Evolutionary conservation across 345 rosid species (phyloP), one percentile per base, ranked within the genome.

Genomic region (Luvunga scandens): DNA sequence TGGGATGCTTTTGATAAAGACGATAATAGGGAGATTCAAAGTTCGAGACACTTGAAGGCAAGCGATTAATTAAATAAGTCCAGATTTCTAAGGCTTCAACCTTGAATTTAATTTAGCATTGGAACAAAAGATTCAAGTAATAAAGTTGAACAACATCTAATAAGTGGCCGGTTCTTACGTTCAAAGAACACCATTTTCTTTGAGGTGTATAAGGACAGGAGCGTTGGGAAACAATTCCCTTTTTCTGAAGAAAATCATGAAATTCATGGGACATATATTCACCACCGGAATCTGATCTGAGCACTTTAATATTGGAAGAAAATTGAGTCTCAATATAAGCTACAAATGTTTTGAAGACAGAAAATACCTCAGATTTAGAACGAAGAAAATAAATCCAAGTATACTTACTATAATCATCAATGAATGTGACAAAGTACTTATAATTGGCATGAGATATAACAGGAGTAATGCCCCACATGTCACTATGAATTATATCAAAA

Each of bases 121-220:
- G 73, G 55, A 48, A 48, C 19, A 48, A 48, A 48, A 48, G 5
- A 48, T 4, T 48, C 55, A 48, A 48, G 4, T 66, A 24, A 65
- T 50, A 81, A 22, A 5, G 68, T 71, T 3, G 66, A 77, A 61
- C 31, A 14, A 72, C 24, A 9, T 81, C 66, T 8, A 81, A 42
- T 5, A 77, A n/a, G 22, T 81, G 81, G 4, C n/a, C 65, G 22
- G 21, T 71, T 63, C 39, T 80, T 80, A 0, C 66, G 12, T 21
- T 80, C 28, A n/a, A n/a, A n/a, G n/a, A n/a, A n/a, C n/a, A n/a
- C n/a, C n/a, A n/a, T n/a, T n/a, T n/a, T n/a, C 18, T n/a, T n/a
- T 81, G 48, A n/a, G 77, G 76, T 5, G 75, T 76, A 16, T 50
- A 63, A n/a, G 68, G 50, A 53, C 60, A 81, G 4, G 53, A 81